Base-by-base conservation (phyloP, 2,329 filamentous ascomycete genomes). In the Alternaria novae-zelandiae region DNA sequence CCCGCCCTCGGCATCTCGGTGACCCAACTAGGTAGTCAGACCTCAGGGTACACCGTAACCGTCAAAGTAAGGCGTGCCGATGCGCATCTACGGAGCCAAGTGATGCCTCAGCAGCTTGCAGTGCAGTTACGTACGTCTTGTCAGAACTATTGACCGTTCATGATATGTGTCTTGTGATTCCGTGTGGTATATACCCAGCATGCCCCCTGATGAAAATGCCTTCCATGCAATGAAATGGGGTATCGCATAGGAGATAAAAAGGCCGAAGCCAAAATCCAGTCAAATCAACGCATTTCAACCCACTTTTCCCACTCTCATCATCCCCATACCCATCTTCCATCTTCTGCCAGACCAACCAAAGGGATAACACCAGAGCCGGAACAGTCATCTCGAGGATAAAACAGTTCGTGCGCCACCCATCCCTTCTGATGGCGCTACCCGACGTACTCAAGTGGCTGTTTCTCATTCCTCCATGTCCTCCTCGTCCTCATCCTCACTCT, bases 401-500 rank as follows among this genome's bases (percentile, higher is more conserved):
- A 23, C 11, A 15, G 45, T 25, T 44, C 17, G 26, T 47, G 36
- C 54, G 21, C 43, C 26, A 57, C 21, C 45, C 53, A 41, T 46
- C 46, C 36, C 36, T n/a, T 57, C n/a, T 17, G 46, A 47, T 58
- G 46, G 46, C 59, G 36, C 46, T 28, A 25, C 7, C n/a, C 12
- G 28, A 44, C 36, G 32, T 36, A 51, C 57, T 20, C 36, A 56
- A 36, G n/a, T 25, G 15, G 5, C 9, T n/a, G 23, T 21, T 17
- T 21, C 32, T 56, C 50, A 72, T 53, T 66, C 59, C 17, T 73
- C 67, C 15, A 65, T 47, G 6, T 63, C 64, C n/a, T 61, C 66
- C 17, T 73, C 68, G 23, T 72, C 36, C n/a, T 41, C 32, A n/a
- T n/a, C 70, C 10, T 73, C 72, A 30, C 66, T 71, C 62, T 70